phyloP scores from a whole-genome alignment of 2,329 filamentous ascomycete genomes.

The Pseudogymnoascus sp. region DNA sequence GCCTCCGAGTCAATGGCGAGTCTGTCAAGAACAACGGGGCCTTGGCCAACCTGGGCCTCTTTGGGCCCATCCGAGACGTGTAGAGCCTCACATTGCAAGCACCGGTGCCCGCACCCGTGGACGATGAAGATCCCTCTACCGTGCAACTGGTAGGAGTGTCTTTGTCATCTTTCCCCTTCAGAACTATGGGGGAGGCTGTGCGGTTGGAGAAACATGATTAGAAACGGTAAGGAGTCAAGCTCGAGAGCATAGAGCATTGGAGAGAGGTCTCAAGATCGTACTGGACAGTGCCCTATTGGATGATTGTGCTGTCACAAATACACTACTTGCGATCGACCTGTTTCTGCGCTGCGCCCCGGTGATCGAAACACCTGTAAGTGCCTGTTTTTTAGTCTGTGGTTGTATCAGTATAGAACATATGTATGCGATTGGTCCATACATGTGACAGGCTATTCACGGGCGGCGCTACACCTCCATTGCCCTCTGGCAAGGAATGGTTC shows the following conservation, averaged over 20 bases:
- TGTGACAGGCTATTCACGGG: not conserved
- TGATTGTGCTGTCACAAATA: not conserved
- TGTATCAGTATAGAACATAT: not conserved
- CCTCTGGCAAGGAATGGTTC: not conserved
- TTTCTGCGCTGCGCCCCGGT: not conserved
- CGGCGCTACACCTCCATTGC: not conserved
- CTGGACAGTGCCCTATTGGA: not conserved
- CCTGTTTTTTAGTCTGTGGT: not conserved
- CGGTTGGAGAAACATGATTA: slow-evolving; percentile 3
- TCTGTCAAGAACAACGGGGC: no score
- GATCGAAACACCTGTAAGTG: slow-evolving; percentile 1
- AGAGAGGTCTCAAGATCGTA: not conserved
- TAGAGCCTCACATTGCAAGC: not conserved
- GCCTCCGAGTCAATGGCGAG: not conserved
- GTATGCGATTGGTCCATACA: not conserved
- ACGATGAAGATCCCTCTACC: not conserved
- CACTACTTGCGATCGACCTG: not conserved
- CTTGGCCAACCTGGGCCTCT: not conserved
- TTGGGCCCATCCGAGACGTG: not conserved
- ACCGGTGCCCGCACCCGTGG: not conserved
- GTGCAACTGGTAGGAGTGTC: not conserved
- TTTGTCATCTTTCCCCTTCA: not conserved
- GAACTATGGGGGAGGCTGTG: not conserved
- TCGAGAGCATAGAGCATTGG: not conserved
- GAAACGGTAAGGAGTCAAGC: not conserved